phyloP scores from a whole-genome alignment of 805 yeast species.

The Pichia exigua region DNA sequence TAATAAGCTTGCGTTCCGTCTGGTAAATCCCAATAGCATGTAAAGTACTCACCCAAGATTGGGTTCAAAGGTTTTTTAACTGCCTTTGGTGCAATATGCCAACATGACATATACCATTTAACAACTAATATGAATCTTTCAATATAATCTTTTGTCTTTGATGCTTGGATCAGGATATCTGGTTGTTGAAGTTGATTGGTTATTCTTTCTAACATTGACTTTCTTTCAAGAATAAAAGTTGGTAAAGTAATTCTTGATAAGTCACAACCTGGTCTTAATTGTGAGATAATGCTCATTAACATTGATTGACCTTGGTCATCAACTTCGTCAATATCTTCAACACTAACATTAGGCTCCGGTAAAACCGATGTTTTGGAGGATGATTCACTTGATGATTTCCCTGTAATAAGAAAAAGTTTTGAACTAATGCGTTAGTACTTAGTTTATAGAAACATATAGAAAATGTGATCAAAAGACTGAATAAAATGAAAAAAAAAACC shows the following conservation, averaged over 20 bases:
- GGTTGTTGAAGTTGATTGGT: conserved; percentile 85
- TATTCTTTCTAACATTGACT: conserved; percentile 92
- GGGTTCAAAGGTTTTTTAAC: conserved; percentile 97
- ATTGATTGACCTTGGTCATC: conserved; percentile 87
- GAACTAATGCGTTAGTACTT: background rate
- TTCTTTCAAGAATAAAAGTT: conserved; percentile 89
- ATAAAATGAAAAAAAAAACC: background rate
- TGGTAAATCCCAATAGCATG: conserved; percentile 88
- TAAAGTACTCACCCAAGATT: conserved; percentile 82
- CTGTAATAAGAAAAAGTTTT: background rate
- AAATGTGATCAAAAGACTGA: background rate
- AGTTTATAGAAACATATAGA: background rate
- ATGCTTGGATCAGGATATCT: conserved; percentile 63
- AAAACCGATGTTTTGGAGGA: background rate
- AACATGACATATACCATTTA: conserved; percentile 87
- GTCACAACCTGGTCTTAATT: conserved; percentile 88
- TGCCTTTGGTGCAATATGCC: conserved; percentile 99
- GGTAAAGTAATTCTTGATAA: conserved; percentile 87
- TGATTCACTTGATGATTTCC: conserved; percentile 2
- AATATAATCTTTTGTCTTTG: conserved; percentile 45
- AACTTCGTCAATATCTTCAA: conserved; percentile 84
- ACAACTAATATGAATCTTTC: conserved; percentile 68
- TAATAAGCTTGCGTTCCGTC: conserved; percentile 66
- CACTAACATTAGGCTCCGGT: conserved; percentile 14
- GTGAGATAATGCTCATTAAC: conserved; percentile 79